phyloP scores from a whole-genome alignment of 495 filamentous ascomycete genomes.

The Cercophora sp. region DNA sequence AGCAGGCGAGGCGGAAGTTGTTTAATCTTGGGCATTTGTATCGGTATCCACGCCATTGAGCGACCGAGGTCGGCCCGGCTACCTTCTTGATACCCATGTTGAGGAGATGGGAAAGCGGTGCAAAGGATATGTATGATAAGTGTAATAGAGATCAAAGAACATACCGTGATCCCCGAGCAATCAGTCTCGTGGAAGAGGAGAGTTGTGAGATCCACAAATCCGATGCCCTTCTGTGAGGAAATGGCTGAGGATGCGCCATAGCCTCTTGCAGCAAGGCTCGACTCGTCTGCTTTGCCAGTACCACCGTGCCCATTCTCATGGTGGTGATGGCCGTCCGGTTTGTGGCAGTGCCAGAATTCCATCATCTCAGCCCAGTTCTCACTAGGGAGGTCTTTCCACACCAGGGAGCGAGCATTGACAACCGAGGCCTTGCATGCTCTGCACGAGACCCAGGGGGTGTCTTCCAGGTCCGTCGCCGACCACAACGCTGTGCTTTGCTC shows the following conservation, averaged over 20 bases:
- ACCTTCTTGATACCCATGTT: slow-evolving; percentile 81
- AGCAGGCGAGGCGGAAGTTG: slow-evolving; percentile 26
- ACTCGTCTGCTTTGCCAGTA: slow-evolving; percentile 31
- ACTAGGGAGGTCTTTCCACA: slow-evolving; percentile 94
- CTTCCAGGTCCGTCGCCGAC: slow-evolving; percentile 61
- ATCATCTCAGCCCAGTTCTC: slow-evolving; percentile 99
- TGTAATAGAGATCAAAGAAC: slow-evolving; percentile 21
- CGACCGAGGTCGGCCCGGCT: slow-evolving; percentile 54
- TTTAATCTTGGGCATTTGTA: slow-evolving; percentile 85
- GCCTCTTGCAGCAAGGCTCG: slow-evolving; percentile 55
- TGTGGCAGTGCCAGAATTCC: slow-evolving; percentile 99
- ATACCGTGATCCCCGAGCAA: slow-evolving; percentile 62
- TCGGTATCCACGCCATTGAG: slow-evolving; percentile 70
- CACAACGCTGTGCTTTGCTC: slow-evolving; percentile 53
- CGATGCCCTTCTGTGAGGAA: slow-evolving; percentile 56
- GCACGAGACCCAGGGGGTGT: slow-evolving; percentile 58
- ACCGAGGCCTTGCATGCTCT: slow-evolving; percentile 51
- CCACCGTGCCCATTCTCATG: slow-evolving; percentile 23
- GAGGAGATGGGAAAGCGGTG: neutral
- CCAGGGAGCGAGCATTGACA: slow-evolving; percentile 42
- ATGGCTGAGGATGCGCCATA: slow-evolving; percentile 73
- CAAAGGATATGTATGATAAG: slow-evolving; percentile 11
- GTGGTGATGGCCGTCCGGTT: slow-evolving; percentile 53
- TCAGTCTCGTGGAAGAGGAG: slow-evolving; percentile 65
- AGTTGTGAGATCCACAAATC: slow-evolving; percentile 76